These are phyloP conservation scores for Podila minutissima DNA, from an alignment of 192 early-diverging fungal species.

Conservation along the genomic window DNA sequence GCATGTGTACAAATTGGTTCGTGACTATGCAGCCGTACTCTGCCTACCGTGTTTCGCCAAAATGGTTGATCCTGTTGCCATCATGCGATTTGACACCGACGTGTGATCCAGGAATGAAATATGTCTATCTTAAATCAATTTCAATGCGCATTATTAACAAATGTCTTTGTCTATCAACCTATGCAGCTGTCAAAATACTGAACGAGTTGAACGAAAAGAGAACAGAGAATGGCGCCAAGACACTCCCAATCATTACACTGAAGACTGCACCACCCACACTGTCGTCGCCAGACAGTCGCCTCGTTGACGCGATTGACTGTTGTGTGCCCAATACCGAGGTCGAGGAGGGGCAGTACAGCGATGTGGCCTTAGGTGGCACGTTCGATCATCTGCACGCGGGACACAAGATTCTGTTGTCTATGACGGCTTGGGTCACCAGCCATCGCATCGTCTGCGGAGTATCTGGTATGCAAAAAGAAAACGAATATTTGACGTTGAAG, in stretches of 20 bases:
- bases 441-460: conserved; percentile 76
- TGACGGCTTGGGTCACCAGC: conserved; percentile 74
- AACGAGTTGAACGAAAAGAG: conserved; percentile 13
- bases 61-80: too few relatives aligned
- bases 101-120: neutral
- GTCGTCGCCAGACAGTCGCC: conserved; percentile 8
- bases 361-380: conserved; percentile 89
- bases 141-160: neutral
- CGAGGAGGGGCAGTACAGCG: conserved; percentile 43
- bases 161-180: neutral
- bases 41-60: too few relatives aligned
- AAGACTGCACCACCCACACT: conserved; percentile 1
- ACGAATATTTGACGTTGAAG: neutral
- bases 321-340: conserved; percentile 16
- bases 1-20: too few relatives aligned
- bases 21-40: too few relatives aligned
- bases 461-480: conserved; percentile 62
- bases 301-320: conserved; percentile 22
- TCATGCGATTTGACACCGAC: too few relatives aligned
- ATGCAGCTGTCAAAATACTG: conserved; percentile 5
- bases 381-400: conserved; percentile 98
- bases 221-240: neutral
- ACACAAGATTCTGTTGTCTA: conserved; percentile 93
- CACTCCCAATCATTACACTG: conserved; percentile 11
- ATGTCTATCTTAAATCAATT: neutral